Evolutionary conservation across 2,329 filamentous ascomycete genomes (phyloP), one percentile per base, ranked within the genome.

Genomic region (Botrytis deweyae): DNA sequence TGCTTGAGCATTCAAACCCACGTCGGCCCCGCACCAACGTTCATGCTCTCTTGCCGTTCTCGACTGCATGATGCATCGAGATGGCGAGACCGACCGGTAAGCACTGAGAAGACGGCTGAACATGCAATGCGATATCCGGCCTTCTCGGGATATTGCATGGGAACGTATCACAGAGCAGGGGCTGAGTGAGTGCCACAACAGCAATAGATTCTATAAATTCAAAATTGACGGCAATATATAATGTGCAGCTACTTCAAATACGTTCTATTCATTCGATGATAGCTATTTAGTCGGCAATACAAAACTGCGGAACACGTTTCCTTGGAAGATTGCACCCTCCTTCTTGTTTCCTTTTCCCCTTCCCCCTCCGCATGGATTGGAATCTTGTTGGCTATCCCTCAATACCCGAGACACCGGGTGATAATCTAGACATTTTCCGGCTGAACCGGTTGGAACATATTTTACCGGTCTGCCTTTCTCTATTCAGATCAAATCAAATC

Each of bases 371-470:
- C 29, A 42, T 29, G 49, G 20, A 68, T 58, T n/a, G 46, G 25
- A 55, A 42, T 14, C 49, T 38, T n/a, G 33, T 40, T 61, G 9
- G 18, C 29, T 63, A 8, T 16, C 52, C 16, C n/a, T 29, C 33
- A 22, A 68, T 42, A 68, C 66, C 66, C 66, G 66, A 42, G 36
- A 58, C 49, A 29, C 46, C 65, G 65, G 65, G 46, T 68, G 65
- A 68, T 29, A 14, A 40, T 38, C 16, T 20, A 58, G 46, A 68
- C 36, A 40, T 55, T 40, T 67, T 67, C 65, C 65, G 46, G 25
- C 42, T 55, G 65, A 58, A 29, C 65, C 65, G 36, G 36, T 16
- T 42, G 16, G 25, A 33, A 58, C 33, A 67, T 22, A 42, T 64
- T 22, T 40, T 40, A 25, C 49, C 46, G 36, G 65, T 10, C 25